Evolutionary conservation across 2,329 filamentous ascomycete species (phyloP), one percentile per base, ranked within the genome.

Genomic region (Boeremia exigua): DNA sequence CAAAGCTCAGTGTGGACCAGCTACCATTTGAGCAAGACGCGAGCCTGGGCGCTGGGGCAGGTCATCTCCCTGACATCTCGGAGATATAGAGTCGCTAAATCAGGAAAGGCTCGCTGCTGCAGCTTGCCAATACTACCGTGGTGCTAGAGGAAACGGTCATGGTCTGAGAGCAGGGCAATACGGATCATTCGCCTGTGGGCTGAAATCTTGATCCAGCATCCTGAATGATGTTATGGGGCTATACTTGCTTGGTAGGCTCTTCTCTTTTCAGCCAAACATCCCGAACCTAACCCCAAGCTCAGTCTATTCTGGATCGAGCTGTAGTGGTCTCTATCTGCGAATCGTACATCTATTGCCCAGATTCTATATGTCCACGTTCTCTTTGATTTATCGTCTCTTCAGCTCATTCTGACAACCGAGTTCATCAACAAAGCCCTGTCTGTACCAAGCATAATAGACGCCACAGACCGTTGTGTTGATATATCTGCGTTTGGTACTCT

Each of bases 111-210:
- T 74, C 72, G 75, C 73, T 73, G 69, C 76, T 79, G 78, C 77
- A 79, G 76, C 76, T 75, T 75, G 68, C 76, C 75, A 77, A 77
- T 78, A 74, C 74, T 75, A 79, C 75, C 72, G 70, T 76, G 70
- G 73, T 75, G 74, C 74, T 76, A 73, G 71, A 40, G 34, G 73
- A 66, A 70, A 73, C 67, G 71, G 71, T 57, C 71, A 72, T 76
- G 75, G 77, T 71, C 76, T 79, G 75, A 79, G 75, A 78, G 76
- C 75, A 74, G 67, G 65, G 65, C 72, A 74, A 77, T 77, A 74
- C 75, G 70, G 66, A 75, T 70, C 66, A 66, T 66, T 69, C 68
- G 74, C 68, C 72, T 67, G 69, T 76, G 78, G 77, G 77, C 78
- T 79, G 77, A 79, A 44, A 75, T 77, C 70, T 71, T 74, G 73